A percentile compares a stretch with the other conserved stretches of the same genome.
phyloP scores from a whole-genome alignment of 2,329 filamentous ascomycete genomes.

The Fusarium illudens region DNA sequence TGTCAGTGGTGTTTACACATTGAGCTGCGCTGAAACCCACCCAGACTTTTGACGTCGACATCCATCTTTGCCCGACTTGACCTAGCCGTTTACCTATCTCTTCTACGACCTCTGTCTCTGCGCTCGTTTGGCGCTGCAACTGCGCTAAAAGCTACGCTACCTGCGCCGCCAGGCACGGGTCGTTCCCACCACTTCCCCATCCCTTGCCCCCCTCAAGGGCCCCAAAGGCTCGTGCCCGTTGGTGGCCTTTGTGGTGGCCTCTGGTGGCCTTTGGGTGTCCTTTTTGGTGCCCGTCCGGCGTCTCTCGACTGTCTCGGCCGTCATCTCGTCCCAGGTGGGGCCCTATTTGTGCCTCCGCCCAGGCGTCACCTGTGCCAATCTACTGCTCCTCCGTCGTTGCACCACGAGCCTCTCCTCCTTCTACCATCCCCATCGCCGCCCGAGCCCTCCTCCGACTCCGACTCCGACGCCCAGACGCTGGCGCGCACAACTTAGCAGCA shows the following conservation, averaged over 20 bases:
- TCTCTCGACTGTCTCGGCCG: conserved; percentile 44
- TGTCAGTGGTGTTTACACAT: conserved; percentile 5
- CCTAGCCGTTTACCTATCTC: conserved; percentile 13
- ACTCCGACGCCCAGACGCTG: conserved; percentile 40
- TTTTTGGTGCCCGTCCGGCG: conserved; percentile 32
- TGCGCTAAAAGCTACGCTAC: conserved; percentile 43
- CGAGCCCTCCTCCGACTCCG: conserved; percentile 30
- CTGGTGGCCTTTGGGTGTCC: conserved; percentile 32
- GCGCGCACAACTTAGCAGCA: conserved; percentile 39
- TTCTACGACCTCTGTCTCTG: conserved; percentile 24
- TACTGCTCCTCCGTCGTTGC: conserved; percentile 45
- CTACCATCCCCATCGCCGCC: conserved; percentile 40
- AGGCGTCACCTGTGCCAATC: conserved; percentile 46
- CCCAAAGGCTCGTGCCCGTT: conserved; percentile 43
- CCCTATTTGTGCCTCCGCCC: conserved; percentile 43
- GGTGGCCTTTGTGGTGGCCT: conserved; percentile 35
- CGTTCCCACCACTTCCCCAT: conserved; percentile 42
- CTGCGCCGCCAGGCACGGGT: conserved; percentile 44
- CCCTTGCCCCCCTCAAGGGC: conserved; percentile 35
- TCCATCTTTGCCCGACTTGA: conserved; percentile 12
- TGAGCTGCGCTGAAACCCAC: conserved; percentile 10
- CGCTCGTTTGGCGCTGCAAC: conserved; percentile 37
- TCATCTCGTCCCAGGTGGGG: conserved; percentile 47
- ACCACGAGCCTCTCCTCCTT: conserved; percentile 44
- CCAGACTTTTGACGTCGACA: conserved; percentile 16